These are phyloP conservation scores for Coemansia sp. DNA, from an alignment of 192 early-diverging fungal species.

Conservation along the genomic window DNA sequence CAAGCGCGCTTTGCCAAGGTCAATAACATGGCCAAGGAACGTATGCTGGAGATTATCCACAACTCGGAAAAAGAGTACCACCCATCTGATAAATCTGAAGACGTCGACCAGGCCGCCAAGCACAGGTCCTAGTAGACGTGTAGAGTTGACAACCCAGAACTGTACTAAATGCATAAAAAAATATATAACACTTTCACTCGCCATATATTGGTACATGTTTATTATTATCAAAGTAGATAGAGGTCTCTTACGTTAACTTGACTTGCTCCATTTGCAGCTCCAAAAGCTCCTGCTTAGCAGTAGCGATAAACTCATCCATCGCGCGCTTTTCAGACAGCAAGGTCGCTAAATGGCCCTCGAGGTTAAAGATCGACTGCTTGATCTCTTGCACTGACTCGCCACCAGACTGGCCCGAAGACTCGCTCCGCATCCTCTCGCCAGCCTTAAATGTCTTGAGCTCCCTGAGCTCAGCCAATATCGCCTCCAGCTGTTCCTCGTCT, in stretches of 20 bases:
- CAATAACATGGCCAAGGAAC: slow-evolving; percentile 53
- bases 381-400: slow-evolving; percentile 42
- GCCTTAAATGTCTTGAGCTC: slow-evolving; percentile 33
- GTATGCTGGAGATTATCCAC: slow-evolving; percentile 46
- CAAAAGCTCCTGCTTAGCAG: slow-evolving; percentile 42
- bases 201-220: background rate
- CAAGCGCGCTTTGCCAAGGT: slow-evolving; percentile 52
- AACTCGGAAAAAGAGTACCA: slow-evolving; percentile 40
- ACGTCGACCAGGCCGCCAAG: background rate
- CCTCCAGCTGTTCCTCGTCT: slow-evolving; percentile 13
- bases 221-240: background rate
- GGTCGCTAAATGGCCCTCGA: slow-evolving; percentile 51
- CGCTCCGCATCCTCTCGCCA: slow-evolving; percentile 25
- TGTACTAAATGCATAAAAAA: background rate
- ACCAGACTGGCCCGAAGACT: slow-evolving; percentile 5
- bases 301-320: slow-evolving; percentile 46
- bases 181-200: background rate
- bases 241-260: slow-evolving; percentile 27
- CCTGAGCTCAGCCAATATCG: slow-evolving; percentile 38
- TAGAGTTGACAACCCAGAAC: background rate
- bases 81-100: background rate
- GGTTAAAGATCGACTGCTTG: slow-evolving; percentile 49
- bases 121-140: background rate
- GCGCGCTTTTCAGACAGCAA: slow-evolving; percentile 47
- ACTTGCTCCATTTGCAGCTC: slow-evolving; percentile 51